Evolutionary conservation across 2,329 filamentous ascomycete species (phyloP).

Genomic region (Davidsoniella virescens): DNA sequence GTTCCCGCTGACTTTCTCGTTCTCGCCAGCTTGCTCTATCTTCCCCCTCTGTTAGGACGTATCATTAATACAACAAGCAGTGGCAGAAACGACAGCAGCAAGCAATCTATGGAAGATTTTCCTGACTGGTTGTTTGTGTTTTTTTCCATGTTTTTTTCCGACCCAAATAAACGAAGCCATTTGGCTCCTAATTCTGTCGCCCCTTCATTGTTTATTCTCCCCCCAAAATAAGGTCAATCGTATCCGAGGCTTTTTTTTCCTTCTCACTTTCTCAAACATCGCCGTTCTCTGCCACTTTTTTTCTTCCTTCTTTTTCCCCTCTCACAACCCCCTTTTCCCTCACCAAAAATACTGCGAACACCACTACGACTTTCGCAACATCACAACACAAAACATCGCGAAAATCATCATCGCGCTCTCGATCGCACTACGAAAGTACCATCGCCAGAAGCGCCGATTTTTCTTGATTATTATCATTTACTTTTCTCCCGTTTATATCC

Average conservation of each 20-base stretch:
- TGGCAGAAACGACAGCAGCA: too few relatives aligned
- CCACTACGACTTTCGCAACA: neutral
- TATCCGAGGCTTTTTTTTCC: slow-evolving; percentile 10
- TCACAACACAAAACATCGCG: neutral
- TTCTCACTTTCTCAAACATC: slow-evolving; percentile 1
- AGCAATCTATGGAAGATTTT: too few relatives aligned
- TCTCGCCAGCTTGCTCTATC: neutral
- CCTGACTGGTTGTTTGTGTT: too few relatives aligned
- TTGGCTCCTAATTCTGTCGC: too few relatives aligned
- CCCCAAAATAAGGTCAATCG: slow-evolving; percentile 1
- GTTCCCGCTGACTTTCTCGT: neutral
- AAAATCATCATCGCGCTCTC: slow-evolving; percentile 6
- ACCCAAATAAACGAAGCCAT: too few relatives aligned
- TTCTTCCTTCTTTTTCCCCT: slow-evolving; percentile 5
- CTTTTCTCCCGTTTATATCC: neutral
- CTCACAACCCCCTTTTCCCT: slow-evolving; percentile 3
- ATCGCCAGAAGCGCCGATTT: slow-evolving; percentile 8
- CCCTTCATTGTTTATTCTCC: neutral
- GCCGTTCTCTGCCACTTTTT: slow-evolving; percentile 6
- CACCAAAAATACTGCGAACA: neutral
- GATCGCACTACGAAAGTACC: neutral
- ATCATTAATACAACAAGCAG: too few relatives aligned
- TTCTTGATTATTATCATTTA: neutral
- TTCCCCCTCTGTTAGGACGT: too few relatives aligned
- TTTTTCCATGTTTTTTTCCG: too few relatives aligned